These are phyloP conservation scores for Penicillium steckii DNA, from an alignment of 495 filamentous ascomycete genomes.

Conservation along the genomic window DNA sequence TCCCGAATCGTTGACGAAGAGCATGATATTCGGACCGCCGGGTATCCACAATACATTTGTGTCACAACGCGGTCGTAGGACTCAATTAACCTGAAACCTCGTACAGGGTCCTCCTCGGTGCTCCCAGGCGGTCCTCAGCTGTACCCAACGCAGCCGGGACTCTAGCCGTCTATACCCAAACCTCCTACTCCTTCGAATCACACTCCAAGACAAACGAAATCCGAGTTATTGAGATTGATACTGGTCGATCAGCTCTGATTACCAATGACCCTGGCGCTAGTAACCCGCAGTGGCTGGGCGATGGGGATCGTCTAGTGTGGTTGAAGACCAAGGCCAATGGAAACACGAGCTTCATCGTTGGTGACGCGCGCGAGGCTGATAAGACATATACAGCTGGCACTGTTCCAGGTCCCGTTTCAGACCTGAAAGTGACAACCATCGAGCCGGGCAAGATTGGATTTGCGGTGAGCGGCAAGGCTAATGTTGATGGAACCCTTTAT, in stretches of 20 bases:
- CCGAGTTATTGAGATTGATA: conserved; percentile 68
- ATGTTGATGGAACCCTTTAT: conserved; percentile 54
- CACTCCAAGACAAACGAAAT: conserved; percentile 76
- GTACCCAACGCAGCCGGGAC: conserved; percentile 72
- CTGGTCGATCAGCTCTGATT: conserved; percentile 63
- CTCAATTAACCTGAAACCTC: background rate
- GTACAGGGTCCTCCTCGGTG: conserved; percentile 69
- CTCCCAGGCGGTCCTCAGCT: conserved; percentile 75
- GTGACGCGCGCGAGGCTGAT: conserved; percentile 53
- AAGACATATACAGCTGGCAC: conserved; percentile 60
- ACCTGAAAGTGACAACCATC: conserved; percentile 67
- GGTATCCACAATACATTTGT: too few species aligned
- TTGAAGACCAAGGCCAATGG: conserved; percentile 65
- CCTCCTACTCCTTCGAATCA: conserved; percentile 78
- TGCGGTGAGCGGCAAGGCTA: conserved; percentile 61
- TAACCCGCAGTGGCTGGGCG: conserved; percentile 75
- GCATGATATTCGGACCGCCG: too few species aligned
- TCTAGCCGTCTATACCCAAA: conserved; percentile 67
- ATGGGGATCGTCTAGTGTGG: conserved; percentile 62
- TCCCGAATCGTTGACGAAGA: background rate
- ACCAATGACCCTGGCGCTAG: conserved; percentile 61
- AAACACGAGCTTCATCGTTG: conserved; percentile 61
- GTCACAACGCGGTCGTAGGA: too few species aligned
- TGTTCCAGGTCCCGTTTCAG: conserved; percentile 67
- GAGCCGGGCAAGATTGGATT: conserved; percentile 66